Evolutionary conservation across 2,329 filamentous ascomycete genomes (phyloP).

Genomic region (Zymoseptoria passerinii): DNA sequence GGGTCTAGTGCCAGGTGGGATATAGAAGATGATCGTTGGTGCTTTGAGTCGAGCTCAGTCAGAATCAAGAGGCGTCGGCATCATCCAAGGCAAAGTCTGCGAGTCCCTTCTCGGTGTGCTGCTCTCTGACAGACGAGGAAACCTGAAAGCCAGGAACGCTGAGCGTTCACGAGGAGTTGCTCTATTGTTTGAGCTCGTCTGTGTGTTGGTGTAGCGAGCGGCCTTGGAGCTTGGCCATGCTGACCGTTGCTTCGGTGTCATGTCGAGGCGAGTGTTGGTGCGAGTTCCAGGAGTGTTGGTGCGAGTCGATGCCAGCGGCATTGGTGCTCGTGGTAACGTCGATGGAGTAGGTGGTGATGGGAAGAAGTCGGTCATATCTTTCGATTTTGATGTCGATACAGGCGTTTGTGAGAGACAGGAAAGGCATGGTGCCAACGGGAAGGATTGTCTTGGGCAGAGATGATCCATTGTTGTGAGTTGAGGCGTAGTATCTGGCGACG

Average conservation of each 20-base stretch:
- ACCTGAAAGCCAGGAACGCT: not conserved
- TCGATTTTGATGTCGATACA: not conserved
- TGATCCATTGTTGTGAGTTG: slow-evolving; percentile 20
- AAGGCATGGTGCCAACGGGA: slow-evolving; percentile 24
- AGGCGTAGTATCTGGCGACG: not conserved
- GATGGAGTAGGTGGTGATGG: not conserved
- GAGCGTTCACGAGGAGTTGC: not conserved
- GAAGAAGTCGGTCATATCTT: not conserved
- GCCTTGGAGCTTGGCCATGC: not conserved
- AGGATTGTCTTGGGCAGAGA: slow-evolving; percentile 24
- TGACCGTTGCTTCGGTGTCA: not conserved
- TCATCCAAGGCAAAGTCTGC: not conserved
- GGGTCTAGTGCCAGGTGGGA: too few relatives aligned
- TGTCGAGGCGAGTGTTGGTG: not conserved
- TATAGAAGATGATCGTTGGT: not conserved
- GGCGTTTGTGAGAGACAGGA: slow-evolving; percentile 21
- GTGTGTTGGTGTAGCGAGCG: not conserved
- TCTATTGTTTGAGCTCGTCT: not conserved
- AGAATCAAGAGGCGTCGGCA: not conserved
- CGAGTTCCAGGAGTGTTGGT: not conserved
- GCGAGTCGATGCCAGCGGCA: not conserved
- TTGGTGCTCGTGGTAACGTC: not conserved
- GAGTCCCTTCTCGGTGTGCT: not conserved
- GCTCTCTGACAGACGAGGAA: not conserved
- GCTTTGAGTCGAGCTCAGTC: not conserved